phyloP scores from a whole-genome alignment of 306 rosid species.

The Cucumis sativus region Cucumber_9930_V3 NC_026655.2:14825001-14825500 shows the following conservation, averaged over 20 bases:
- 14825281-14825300: not conserved
- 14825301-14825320: not conserved
- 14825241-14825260: not conserved
- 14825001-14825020: no score
- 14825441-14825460: not conserved
- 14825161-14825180: not conserved
- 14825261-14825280: not conserved
- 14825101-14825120: not conserved
- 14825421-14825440: not conserved
- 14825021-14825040: no score
- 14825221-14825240: not conserved
- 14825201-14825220: not conserved
- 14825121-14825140: not conserved
- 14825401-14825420: not conserved
- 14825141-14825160: not conserved
- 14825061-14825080: no score
- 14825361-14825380: not conserved
- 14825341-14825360: not conserved
- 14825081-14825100: not conserved
- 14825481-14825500: not conserved
- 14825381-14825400: not conserved
- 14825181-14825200: not conserved
- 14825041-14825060: no score
- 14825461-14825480: not conserved
- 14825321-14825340: not conserved